A percentile compares a stretch with the other conserved stretches of the same genome.
These are phyloP conservation scores for Salix koriyanagi DNA, from an alignment of 345 rosid species.

Conservation along the genomic window DNA sequence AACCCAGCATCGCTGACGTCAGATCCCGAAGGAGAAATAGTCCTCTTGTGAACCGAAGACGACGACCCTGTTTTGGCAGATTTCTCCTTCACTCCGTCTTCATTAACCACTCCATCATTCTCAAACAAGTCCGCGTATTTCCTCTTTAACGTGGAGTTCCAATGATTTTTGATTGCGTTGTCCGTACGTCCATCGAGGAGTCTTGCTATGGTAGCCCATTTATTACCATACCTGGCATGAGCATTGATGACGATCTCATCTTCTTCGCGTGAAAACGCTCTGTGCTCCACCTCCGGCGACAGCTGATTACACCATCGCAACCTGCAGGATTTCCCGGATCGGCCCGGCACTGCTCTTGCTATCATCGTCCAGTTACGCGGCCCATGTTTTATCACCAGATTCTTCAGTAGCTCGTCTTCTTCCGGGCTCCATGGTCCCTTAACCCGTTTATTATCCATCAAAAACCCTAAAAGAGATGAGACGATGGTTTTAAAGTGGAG, in stretches of 20 bases:
- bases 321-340: constrained; percentile 34
- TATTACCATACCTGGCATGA: constrained; percentile 20
- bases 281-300: constrained; percentile 26
- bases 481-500: not conserved
- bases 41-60: not conserved
- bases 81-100: not conserved
- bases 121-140: constrained; percentile 5
- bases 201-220: constrained; percentile 29
- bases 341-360: constrained; percentile 15
- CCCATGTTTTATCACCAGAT: constrained; percentile 15
- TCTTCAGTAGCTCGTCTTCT: constrained; percentile 13
- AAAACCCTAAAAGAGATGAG: not conserved
- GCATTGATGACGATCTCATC: constrained; percentile 17
- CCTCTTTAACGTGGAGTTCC: constrained; percentile 32
- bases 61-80: not conserved
- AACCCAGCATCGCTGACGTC: constrained; percentile 17
- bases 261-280: constrained; percentile 21
- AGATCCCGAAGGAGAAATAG: constrained; percentile 16
- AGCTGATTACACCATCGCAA: constrained; percentile 32
- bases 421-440: constrained; percentile 29
- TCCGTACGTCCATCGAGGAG: constrained; percentile 31
- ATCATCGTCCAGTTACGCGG: constrained; percentile 28
- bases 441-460: constrained; percentile 6
- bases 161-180: constrained; percentile 26
- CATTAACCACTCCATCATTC: not conserved